Conservation (phyloP, 768 basidiomycete species). For the Boletus sp. region DNA sequence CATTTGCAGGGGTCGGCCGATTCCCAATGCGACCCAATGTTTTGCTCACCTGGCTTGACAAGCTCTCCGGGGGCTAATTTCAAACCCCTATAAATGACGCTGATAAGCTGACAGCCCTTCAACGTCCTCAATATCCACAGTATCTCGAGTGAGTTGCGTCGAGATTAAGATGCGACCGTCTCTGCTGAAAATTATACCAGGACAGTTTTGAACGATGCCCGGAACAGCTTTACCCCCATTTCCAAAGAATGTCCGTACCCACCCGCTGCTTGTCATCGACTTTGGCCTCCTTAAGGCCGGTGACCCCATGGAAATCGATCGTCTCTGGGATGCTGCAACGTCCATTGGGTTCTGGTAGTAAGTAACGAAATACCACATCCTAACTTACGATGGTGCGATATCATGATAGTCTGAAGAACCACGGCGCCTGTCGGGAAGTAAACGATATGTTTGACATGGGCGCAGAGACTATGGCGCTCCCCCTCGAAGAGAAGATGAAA, state of each 20-base stretch:
- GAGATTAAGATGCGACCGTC: no score
- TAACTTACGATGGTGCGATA: background rate
- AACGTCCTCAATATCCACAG: background rate
- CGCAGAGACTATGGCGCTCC: constrained; percentile 38
- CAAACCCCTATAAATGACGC: background rate
- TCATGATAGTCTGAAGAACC: constrained; percentile 40
- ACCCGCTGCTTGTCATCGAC: constrained; percentile 48
- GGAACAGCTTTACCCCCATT: constrained; percentile 39
- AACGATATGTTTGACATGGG: constrained; percentile 44
- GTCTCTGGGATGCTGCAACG: constrained; percentile 47
- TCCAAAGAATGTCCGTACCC: constrained; percentile 42
- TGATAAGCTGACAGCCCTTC: no score
- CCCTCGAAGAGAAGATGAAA: constrained; percentile 41
- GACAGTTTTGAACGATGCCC: constrained; percentile 27
- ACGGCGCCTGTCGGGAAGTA: constrained; percentile 37
- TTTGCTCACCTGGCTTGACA: no score
- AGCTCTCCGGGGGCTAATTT: no score
- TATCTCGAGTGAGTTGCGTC: background rate
- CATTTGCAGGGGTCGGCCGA: no score
- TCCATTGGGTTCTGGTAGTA: constrained; percentile 56
- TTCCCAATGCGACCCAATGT: no score
- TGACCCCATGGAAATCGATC: constrained; percentile 39
- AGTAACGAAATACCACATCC: constrained; percentile 19
- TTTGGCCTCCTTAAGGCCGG: constrained; percentile 36
- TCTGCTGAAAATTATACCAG: background rate